Evolutionary conservation across 345 rosid species (phyloP), one percentile per base, ranked within the genome.

Genomic region (Citrus sp.): DNA sequence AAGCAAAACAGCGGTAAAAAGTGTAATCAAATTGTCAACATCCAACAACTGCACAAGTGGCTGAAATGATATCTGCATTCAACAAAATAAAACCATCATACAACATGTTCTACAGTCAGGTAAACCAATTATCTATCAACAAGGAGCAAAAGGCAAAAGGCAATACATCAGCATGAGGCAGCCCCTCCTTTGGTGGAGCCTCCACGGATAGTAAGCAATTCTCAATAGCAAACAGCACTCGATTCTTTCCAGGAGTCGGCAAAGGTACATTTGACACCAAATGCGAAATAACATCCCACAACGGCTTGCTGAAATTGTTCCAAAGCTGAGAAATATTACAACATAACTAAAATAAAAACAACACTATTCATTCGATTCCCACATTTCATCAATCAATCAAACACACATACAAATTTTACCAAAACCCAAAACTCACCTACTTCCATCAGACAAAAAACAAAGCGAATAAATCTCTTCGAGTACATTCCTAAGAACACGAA

Each of bases 21-120:
- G 90, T 87, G 85, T 87, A 83, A 92, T 92, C 78, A 97, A 85
- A 87, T 97, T 97, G 91, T 97, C 94, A 60, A 93, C 93, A 86
- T 94, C 96, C 92, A 97, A 86, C 87, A 97, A 94, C 70, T 94
- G 99, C 70, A 97, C 90, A 77, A 97, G 90, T 28, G 98, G 98
- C 84, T 93, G 98, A 88, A 97, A 95, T 34, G 97, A 93, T 79
- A 97, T 89, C 98, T 97, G 92, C 94, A 96, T 59, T 72, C 62
- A 22, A 66, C 5, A 16, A 79, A 72, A 69, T 49, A 76, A 65
- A 73, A 51, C 25, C 56, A 66, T 46, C 46, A 12, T 9, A 30
- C 18, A 34, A 68, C n/a, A 79, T 9, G 32, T 30, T 64, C 12
- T 14, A 30, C 37, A 25, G 27, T 35, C 68, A 34, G 42, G 18